Percentiles rank a stretch among this genome's conserved stretches.
Evolutionary conservation across 2,329 filamentous ascomycete genomes (phyloP).

Genomic region (Colletotrichum paranaense): DNA sequence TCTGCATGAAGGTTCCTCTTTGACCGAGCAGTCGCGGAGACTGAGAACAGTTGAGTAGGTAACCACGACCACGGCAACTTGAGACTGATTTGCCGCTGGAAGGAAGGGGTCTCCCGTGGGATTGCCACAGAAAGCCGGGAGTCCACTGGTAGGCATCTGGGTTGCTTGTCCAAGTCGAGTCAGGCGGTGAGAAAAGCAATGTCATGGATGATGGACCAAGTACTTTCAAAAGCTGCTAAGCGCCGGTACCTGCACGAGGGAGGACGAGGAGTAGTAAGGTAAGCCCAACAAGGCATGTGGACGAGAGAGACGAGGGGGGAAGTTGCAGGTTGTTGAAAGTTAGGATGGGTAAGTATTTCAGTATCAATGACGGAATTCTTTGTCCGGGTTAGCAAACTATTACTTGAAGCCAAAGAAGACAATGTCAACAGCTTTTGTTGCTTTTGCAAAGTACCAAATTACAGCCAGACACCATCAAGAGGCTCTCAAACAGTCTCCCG

Average conservation of each 20-base stretch:
- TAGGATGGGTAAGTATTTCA: neutral
- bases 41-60: neutral
- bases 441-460: neutral
- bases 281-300: neutral
- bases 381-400: neutral
- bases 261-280: neutral
- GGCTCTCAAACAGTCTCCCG: neutral
- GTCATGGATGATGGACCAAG: neutral
- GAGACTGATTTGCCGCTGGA: slow-evolving; percentile 23
- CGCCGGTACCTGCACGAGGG: slow-evolving; percentile 4
- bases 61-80: neutral
- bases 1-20: slow-evolving; percentile 15
- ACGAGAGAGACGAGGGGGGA: neutral
- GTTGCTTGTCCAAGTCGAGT: slow-evolving; percentile 30
- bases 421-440: neutral
- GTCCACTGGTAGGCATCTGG: slow-evolving; percentile 32
- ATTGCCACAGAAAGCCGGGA: slow-evolving; percentile 27
- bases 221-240: neutral
- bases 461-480: neutral
- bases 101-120: slow-evolving; percentile 29
- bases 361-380: neutral
- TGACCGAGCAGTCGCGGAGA: neutral
- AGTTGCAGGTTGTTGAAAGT: neutral
- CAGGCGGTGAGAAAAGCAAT: slow-evolving; percentile 31
- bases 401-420: neutral